Evolutionary conservation across 768 basidiomycete genomes (phyloP).

Genomic region (Pleurotus djamor): DNA sequence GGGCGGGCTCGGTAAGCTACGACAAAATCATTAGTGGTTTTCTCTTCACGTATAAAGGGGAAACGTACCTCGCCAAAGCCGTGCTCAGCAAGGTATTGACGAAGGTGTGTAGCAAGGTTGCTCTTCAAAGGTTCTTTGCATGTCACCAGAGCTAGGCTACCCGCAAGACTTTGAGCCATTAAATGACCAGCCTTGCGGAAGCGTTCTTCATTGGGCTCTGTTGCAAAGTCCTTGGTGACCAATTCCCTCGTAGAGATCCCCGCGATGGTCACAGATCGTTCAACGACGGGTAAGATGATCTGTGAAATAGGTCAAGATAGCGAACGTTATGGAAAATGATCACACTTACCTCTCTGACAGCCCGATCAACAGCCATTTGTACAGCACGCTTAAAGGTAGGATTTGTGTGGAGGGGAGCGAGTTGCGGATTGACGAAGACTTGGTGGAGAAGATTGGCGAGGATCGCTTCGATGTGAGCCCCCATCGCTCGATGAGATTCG

Average conservation of each 20-base stretch:
- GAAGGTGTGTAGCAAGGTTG: slow-evolving; percentile 86
- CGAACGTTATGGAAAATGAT: background rate
- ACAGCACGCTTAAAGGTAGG: slow-evolving; percentile 88
- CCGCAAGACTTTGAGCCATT: slow-evolving; percentile 97
- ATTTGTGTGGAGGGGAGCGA: slow-evolving; percentile 73
- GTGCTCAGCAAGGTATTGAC: slow-evolving; percentile 79
- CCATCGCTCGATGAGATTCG: slow-evolving; percentile 66
- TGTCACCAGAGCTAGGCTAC: slow-evolving; percentile 93
- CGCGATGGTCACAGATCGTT: slow-evolving; percentile 97
- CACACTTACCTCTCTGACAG: slow-evolving; percentile 81
- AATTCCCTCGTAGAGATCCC: slow-evolving; percentile 96
- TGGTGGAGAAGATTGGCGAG: slow-evolving; percentile 66
- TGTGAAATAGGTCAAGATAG: slow-evolving; percentile 22
- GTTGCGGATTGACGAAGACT: slow-evolving; percentile 76
- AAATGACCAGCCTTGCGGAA: slow-evolving; percentile 89
- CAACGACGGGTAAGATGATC: slow-evolving; percentile 97
- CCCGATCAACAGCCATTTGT: slow-evolving; percentile 87
- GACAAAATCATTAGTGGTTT: slow-evolving; percentile 6
- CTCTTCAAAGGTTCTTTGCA: slow-evolving; percentile 97
- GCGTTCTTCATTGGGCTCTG: slow-evolving; percentile 88
- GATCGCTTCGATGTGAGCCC: slow-evolving; percentile 80
- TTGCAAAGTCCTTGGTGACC: slow-evolving; percentile 93
- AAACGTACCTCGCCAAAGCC: slow-evolving; percentile 80
- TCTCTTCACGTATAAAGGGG: background rate
- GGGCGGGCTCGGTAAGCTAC: slow-evolving; percentile 75